Evolutionary conservation across 176 grass and related monocot species (phyloP), one percentile per base, ranked within the genome.

Genomic region (Pharus latifolius): DNA sequence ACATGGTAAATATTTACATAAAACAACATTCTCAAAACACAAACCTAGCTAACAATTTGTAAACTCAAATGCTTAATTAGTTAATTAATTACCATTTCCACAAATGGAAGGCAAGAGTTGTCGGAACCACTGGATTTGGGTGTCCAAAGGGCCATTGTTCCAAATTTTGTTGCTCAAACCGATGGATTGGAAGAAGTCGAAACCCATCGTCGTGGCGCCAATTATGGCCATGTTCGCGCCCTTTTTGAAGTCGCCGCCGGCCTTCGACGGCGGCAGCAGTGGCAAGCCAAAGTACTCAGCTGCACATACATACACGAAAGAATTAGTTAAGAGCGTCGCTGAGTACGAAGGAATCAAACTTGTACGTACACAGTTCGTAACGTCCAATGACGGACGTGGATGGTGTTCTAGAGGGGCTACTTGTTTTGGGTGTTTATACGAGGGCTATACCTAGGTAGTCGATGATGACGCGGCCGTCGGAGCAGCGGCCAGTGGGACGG

Each of bases 371-470:
- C 13, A 33, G 1, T n/a, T n/a, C n/a, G n/a, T n/a, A n/a, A 10
- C 6, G 32, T 34, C 28, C 34, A 33, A 13, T 1, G 3, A 10
- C 17, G 30, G 32, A 60, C 19, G 27, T n/a, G n/a, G n/a, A n/a
- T n/a, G n/a, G n/a, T n/a, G n/a, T n/a, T n/a, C n/a, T n/a, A n/a
- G n/a, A n/a, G n/a, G n/a, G n/a, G n/a, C n/a, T n/a, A n/a, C n/a
- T n/a, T n/a, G n/a, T n/a, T n/a, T n/a, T n/a, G n/a, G n/a, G n/a
- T n/a, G n/a, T n/a, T n/a, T n/a, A n/a, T n/a, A n/a, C n/a, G n/a
- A n/a, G n/a, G n/a, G n/a, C n/a, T n/a, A 33, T 85, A 96, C 88
- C 92, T 0, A 96, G 55, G 73, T 84, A 87, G 59, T 96, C 92
- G 34, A 92, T 9, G 67, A 92, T 78, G 71, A 96, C 49, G 49